These are phyloP conservation scores for Fusarium annulatum DNA, from an alignment of 2,329 filamentous ascomycete genomes.

Conservation along the genomic window DNA sequence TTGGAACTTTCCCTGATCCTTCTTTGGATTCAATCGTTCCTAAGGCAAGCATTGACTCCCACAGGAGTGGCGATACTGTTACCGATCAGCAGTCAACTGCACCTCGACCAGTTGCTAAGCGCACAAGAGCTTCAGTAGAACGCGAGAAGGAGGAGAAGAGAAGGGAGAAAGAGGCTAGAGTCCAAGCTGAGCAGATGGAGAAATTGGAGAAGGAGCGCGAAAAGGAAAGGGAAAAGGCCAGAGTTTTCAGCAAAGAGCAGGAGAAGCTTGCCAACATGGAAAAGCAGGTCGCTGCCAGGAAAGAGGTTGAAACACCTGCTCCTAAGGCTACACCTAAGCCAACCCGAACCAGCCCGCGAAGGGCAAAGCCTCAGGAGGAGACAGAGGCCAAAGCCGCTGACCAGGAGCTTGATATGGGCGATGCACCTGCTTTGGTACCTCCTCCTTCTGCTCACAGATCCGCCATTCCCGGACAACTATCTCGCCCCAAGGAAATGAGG, in stretches of 20 bases:
- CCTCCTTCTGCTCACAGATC: conserved; percentile 69
- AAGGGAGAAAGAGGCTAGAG: conserved; percentile 72
- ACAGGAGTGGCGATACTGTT: conserved; percentile 28
- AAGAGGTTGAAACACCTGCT: conserved; percentile 59
- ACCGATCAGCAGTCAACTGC: conserved; percentile 53
- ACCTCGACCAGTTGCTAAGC: conserved; percentile 56
- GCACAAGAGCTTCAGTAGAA: conserved; percentile 69
- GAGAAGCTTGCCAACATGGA: conserved; percentile 65
- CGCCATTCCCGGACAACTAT: conserved; percentile 58
- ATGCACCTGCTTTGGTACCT: conserved; percentile 66
- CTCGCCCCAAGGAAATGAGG: conserved; percentile 65
- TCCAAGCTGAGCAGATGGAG: conserved; percentile 68
- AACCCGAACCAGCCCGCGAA: conserved; percentile 64
- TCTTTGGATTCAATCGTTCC: conserved; percentile 62
- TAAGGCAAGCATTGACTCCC: conserved; percentile 39
- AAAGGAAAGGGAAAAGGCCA: conserved; percentile 76
- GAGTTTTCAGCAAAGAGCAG: conserved; percentile 67
- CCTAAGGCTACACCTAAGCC: conserved; percentile 57
- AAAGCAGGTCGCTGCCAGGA: conserved; percentile 63
- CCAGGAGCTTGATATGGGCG: conserved; percentile 66
- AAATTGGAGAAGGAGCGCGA: conserved; percentile 75
- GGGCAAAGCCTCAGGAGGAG: conserved; percentile 53
- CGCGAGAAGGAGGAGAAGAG: conserved; percentile 74
- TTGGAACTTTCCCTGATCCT: conserved; percentile 56
- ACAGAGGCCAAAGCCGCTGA: conserved; percentile 41